phyloP scores from a whole-genome alignment of 2,329 filamentous ascomycete genomes.

The Sporothrix phasma region DNA sequence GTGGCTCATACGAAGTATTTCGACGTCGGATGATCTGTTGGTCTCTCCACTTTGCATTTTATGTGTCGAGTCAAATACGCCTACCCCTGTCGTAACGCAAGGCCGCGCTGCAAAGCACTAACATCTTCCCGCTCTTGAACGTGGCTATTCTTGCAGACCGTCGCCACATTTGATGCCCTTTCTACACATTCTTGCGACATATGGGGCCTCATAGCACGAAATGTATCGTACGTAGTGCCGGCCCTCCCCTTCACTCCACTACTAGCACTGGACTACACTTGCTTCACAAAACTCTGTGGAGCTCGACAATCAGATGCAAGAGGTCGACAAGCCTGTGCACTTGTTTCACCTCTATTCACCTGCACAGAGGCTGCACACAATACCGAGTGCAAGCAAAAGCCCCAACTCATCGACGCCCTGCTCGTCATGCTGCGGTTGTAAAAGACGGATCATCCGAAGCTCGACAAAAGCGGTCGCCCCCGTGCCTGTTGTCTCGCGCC shows the following conservation, averaged over 20 bases:
- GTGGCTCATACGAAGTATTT: neutral
- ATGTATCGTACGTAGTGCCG: too few relatives aligned
- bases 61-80: neutral
- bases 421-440: neutral
- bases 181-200: too few relatives aligned
- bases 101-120: slow-evolving; percentile 14
- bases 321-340: too few relatives aligned
- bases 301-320: too few relatives aligned
- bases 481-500: neutral
- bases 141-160: neutral
- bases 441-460: slow-evolving; percentile 4
- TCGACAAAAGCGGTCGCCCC: neutral
- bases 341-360: too few relatives aligned
- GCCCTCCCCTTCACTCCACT: too few relatives aligned
- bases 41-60: neutral
- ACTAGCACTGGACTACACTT: too few relatives aligned
- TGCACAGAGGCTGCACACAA: too few relatives aligned
- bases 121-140: slow-evolving; percentile 12
- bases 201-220: too few relatives aligned
- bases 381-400: too few relatives aligned
- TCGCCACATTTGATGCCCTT: neutral
- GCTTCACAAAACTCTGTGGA: too few relatives aligned
- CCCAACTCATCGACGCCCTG: neutral
- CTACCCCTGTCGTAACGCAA: slow-evolving; percentile 3
- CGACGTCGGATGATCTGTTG: neutral